A percentile compares a stretch with the other conserved stretches of the same genome.
These are phyloP conservation scores for Shiraia sp. DNA, from an alignment of 2,329 filamentous ascomycete genomes.

Conservation along the genomic window DNA sequence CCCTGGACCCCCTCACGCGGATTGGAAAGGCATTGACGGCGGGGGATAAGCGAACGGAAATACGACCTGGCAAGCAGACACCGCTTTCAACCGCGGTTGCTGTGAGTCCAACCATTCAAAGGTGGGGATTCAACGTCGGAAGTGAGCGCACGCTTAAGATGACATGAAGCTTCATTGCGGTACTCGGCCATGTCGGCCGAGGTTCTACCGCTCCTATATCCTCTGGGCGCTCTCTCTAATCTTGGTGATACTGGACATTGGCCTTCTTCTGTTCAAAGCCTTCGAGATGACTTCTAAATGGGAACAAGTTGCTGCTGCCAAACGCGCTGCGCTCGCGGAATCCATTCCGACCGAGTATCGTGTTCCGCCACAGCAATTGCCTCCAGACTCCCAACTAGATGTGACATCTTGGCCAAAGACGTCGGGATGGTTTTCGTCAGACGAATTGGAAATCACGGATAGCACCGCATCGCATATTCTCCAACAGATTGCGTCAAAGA, in stretches of 20 bases:
- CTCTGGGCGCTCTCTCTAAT: not conserved
- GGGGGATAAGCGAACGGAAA: constrained; percentile 2
- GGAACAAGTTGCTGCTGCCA: constrained; percentile 50
- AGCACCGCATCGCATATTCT: constrained; percentile 48
- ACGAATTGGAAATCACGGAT: constrained; percentile 57
- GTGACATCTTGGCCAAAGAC: constrained; percentile 59
- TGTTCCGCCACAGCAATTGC: constrained; percentile 58
- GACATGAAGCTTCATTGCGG: too few species aligned
- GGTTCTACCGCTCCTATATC: not conserved
- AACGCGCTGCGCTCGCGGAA: constrained; percentile 49
- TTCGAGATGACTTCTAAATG: constrained; percentile 40
- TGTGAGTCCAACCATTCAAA: constrained; percentile 16
- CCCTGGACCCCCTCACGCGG: too few species aligned
- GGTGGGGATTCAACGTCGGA: constrained; percentile 22
- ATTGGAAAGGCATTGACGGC: too few species aligned
- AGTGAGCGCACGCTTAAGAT: constrained; percentile 10
- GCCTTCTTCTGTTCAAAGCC: constrained; percentile 1
- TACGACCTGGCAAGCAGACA: constrained; percentile 12
- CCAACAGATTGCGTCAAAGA: constrained; percentile 43
- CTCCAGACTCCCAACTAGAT: constrained; percentile 58
- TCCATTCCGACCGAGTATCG: constrained; percentile 64
- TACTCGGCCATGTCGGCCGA: too few species aligned
- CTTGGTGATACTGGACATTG: constrained; percentile 2
- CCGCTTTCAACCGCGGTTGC: constrained; percentile 15
- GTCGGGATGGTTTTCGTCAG: constrained; percentile 63